These are phyloP conservation scores for Phyllosticta citriasiana DNA, from an alignment of 2,329 filamentous ascomycete species.

Conservation along the genomic window DNA sequence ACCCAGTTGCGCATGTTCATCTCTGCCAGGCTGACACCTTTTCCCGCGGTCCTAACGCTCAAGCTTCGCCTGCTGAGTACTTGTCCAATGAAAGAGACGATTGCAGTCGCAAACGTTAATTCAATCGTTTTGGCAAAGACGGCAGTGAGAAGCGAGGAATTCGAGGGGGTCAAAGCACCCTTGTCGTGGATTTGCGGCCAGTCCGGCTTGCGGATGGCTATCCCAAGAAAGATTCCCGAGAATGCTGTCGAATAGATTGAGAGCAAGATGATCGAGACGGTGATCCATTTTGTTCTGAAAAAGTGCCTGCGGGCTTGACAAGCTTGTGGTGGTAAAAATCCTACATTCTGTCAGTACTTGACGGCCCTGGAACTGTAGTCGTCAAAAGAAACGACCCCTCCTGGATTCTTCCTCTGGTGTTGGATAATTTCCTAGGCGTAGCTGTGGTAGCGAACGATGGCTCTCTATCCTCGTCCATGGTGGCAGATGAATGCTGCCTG, in stretches of 20 bases:
- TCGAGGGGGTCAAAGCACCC: conserved; percentile 47
- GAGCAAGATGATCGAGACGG: conserved; percentile 24
- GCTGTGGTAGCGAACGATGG: too few species aligned
- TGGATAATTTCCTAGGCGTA: too few species aligned
- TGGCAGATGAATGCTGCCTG: too few species aligned
- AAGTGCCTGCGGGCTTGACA: conserved; percentile 30
- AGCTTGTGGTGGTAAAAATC: conserved; percentile 26
- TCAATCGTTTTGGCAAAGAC: conserved; percentile 69
- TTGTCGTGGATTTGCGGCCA: conserved; percentile 51
- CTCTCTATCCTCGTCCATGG: too few species aligned
- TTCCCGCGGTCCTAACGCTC: conserved; percentile 38
- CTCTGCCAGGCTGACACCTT: conserved; percentile 63
- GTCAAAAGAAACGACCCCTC: too few species aligned
- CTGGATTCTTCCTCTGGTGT: too few species aligned
- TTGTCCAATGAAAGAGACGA: conserved; percentile 66
- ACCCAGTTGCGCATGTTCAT: conserved; percentile 68
- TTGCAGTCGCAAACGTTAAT: conserved; percentile 66
- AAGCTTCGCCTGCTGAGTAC: conserved; percentile 61
- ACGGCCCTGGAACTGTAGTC: background rate
- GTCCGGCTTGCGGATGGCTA: conserved; percentile 52
- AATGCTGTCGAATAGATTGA: conserved; percentile 55
- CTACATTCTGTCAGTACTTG: conserved; percentile 2
- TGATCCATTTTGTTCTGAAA: conserved; percentile 18
- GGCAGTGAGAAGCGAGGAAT: conserved; percentile 57
- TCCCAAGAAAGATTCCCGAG: conserved; percentile 55